Evolutionary conservation across 2,329 filamentous ascomycete genomes (phyloP), one percentile per base, ranked within the genome.

Genomic region (Xylariaceae sp.): DNA sequence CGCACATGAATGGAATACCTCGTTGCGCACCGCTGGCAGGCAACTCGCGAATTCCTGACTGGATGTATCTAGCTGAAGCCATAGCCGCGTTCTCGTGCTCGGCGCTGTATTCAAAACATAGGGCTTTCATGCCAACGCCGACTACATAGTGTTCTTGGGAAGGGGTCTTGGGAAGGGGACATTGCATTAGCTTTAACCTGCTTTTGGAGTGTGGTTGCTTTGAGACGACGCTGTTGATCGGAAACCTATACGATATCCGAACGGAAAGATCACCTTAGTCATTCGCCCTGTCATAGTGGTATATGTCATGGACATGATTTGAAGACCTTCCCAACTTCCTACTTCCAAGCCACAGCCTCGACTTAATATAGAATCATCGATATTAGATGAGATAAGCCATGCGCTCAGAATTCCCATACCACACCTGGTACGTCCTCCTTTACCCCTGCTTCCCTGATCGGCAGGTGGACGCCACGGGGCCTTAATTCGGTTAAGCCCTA

Each of bases 391-490:
- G 32, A 34, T 15, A 34, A 7, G 2, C 10, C 32, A 13, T 4
- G 32, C 32, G 10, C 10, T 15, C 6, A 15, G 29, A 10, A 34
- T 34, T 10, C 13, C 9, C 32, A 34, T 34, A 5, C 1, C 36
- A 37, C 9, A 16, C 36, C 9, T 16, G 4, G n/a, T 1, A 16
- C 6, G 2, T 37, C 5, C 15, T 37, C 36, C n/a, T 13, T 16
- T 18, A 18, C 36, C 36, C 36, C 26, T 45, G 34, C 41, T 54
- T 57, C 57, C 50, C 50, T 10, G 49, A 57, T 59, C 51, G 57
- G 57, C 55, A 59, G 57, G 57, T 59, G 51, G 50, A 44, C 41
- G 41, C 49, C 52, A 48, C 51, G 40, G 46, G n/a, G 37, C 48
- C 48, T 57, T 56, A 32, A 30, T 46, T 57, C 19, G 34, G 48